Evolutionary conservation across 2,329 filamentous ascomycete genomes (phyloP).

Genomic region (Fusarium nisikadoi): DNA sequence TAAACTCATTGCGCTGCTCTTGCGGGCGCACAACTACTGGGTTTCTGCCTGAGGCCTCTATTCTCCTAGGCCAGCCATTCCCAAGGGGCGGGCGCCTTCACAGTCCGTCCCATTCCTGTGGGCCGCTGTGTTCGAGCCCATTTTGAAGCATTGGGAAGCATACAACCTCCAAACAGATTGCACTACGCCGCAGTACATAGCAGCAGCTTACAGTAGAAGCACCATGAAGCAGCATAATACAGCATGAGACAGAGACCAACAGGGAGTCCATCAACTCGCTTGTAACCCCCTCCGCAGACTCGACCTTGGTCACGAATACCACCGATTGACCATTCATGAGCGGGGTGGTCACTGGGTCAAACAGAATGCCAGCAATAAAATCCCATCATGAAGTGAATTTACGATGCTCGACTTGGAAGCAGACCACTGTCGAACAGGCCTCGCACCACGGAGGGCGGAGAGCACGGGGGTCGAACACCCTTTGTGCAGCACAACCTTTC

Average conservation of each 20-base stretch:
- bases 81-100: constrained; percentile 5
- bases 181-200: constrained; percentile 19
- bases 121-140: constrained; percentile 1
- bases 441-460: constrained; percentile 42
- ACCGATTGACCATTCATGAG: constrained; percentile 34
- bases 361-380: constrained; percentile 33
- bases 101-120: constrained; percentile 31
- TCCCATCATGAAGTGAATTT: constrained; percentile 30
- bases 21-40: constrained; percentile 29
- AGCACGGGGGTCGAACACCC: constrained; percentile 27
- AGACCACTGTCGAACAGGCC: constrained; percentile 38
- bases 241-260: not conserved
- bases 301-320: constrained; percentile 2
- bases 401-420: constrained; percentile 35
- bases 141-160: constrained; percentile 9
- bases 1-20: constrained; percentile 24
- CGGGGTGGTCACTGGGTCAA: constrained; percentile 32
- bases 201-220: constrained; percentile 15
- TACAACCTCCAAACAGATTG: constrained; percentile 10
- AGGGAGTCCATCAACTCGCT: constrained; percentile 13
- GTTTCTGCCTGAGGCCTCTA: constrained; percentile 28
- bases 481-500: constrained; percentile 33
- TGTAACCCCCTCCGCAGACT: constrained; percentile 19
- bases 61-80: not conserved
- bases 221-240: constrained; percentile 15